Evolutionary conservation across 1,284 basidiomycete genomes (phyloP).

Genomic region (Malassezia furfur): DNA sequence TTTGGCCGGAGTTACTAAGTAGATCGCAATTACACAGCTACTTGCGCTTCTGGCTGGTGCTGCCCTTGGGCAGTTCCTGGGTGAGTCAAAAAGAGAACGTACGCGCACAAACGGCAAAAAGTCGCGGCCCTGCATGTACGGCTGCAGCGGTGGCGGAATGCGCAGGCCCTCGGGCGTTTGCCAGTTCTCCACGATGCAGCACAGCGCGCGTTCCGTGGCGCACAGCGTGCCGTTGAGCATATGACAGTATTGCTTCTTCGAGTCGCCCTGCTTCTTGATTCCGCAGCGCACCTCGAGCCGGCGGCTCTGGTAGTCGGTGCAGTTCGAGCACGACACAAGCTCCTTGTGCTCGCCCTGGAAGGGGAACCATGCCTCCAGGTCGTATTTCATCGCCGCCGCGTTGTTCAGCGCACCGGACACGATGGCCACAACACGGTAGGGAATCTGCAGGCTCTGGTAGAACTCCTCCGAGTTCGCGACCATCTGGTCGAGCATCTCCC

Average conservation of each 20-base stretch:
- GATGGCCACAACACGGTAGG: constrained; percentile 89
- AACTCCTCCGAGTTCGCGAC: constrained; percentile 79
- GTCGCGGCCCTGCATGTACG: constrained; percentile 90
- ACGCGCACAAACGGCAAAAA: constrained; percentile 81
- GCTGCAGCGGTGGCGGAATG: constrained; percentile 76
- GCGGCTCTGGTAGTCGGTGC: constrained; percentile 51
- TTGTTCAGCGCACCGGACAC: constrained; percentile 93
- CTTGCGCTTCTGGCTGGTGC: constrained; percentile 24
- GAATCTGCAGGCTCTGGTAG: constrained; percentile 83
- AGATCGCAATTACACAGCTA: neutral
- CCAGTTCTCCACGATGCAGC: constrained; percentile 97
- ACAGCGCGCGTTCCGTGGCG: constrained; percentile 88
- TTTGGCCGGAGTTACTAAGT: constrained; percentile 43
- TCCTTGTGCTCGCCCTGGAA: constrained; percentile 96
- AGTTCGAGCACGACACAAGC: constrained; percentile 51
- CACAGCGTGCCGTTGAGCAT: constrained; percentile 70
- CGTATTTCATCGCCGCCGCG: constrained; percentile 92
- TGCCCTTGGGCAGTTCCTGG: constrained; percentile 58
- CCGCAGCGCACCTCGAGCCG: constrained; percentile 43
- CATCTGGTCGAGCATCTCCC: constrained; percentile 89
- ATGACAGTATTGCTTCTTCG: constrained; percentile 45
- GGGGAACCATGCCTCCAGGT: constrained; percentile 98
- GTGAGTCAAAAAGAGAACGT: constrained; percentile 4
- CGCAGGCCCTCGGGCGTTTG: constrained; percentile 87
- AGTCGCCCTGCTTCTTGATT: constrained; percentile 46